Evolutionary conservation across 306 rosid genomes (phyloP), one percentile per base, ranked within the genome.

Genomic region (Cucurbita ficifolia): DNA sequence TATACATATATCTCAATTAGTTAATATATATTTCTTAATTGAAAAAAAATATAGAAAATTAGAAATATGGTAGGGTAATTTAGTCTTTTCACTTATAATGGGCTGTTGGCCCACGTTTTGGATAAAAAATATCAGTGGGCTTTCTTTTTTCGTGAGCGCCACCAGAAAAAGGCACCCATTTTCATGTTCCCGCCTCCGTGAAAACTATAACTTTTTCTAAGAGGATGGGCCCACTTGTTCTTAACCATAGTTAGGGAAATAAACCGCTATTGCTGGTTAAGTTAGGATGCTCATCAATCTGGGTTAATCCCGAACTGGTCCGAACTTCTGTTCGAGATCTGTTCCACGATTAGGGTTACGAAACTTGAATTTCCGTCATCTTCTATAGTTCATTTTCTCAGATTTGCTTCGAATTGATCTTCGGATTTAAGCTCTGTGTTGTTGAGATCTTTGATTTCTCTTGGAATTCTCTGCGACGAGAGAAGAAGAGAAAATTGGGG

Each of bases 331-430:
- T 77, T 67, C 75, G 77, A 73, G 84, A 79, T 83, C 84, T 74
- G 74, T 60, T 74, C 79, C 78, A 78, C 75, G 80, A 68, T 76
- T 79, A 82, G 86, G 87, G 81, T 64, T 83, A 36, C 84, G 22
- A 16, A 74, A 76, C 58, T 51, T 78, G 74, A 45, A 63, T 46
- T 45, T 35, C 39, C 74, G 36, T 60, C 55, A 50, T 70, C 73
- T 57, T 14, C 38, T 29, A 4, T 29, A 54, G 14, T 65, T 57
- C 39, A 56, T 54, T 39, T 69, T 39, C 11, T 19, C 83, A 50
- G 52, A 24, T 62, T 52, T 40, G 6, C 21, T 64, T 56, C 7
- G 56, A 50, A 56, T 77, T 56, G 43, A 51, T 80, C 4, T 58
- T 39, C 49, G 36, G 52, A 43, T 50, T 50, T 21, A 59, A 77